Percentiles rank a stretch among this genome's conserved stretches.
Conservation (phyloP, 495 filamentous ascomycete genomes). For the Lepraria neglecta region DNA sequence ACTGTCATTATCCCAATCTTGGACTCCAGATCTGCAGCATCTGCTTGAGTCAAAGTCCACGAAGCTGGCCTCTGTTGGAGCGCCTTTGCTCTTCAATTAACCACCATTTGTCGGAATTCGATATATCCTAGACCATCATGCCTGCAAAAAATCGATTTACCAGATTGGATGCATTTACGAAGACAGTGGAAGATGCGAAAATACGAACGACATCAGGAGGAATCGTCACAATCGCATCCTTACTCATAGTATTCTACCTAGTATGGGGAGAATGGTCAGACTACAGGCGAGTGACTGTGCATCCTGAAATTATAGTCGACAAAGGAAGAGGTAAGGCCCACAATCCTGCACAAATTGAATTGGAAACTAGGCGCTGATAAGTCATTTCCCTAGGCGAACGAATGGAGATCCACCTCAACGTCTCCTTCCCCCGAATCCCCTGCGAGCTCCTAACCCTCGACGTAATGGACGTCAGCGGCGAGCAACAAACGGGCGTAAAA, state of each 20-base stretch:
- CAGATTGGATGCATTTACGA: conserved; percentile 94
- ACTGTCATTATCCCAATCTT: not conserved
- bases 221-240: conserved; percentile 83
- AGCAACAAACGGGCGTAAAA: conserved; percentile 86
- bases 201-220: conserved; percentile 96
- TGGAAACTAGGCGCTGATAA: conserved; percentile 1
- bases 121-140: conserved; percentile 34
- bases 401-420: conserved; percentile 98
- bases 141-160: conserved; percentile 75
- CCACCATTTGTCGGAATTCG: conserved; percentile 16
- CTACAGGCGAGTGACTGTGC: conserved; percentile 77
- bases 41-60: conserved; percentile 29
- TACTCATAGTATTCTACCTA: conserved; percentile 80
- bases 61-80: conserved; percentile 21
- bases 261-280: conserved; percentile 95
- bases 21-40: not conserved
- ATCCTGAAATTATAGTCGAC: conserved; percentile 91
- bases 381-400: conserved; percentile 62
- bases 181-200: conserved; percentile 96
- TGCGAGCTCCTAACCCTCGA: conserved; percentile 95
- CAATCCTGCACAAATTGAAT: too few relatives aligned
- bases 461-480: conserved; percentile 97
- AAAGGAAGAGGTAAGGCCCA: conserved; percentile 74
- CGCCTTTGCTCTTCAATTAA: conserved; percentile 19
- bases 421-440: conserved; percentile 87